Evolutionary conservation across 2,329 filamentous ascomycete species (phyloP).

Genomic region (Diplocarpon mali): DNA sequence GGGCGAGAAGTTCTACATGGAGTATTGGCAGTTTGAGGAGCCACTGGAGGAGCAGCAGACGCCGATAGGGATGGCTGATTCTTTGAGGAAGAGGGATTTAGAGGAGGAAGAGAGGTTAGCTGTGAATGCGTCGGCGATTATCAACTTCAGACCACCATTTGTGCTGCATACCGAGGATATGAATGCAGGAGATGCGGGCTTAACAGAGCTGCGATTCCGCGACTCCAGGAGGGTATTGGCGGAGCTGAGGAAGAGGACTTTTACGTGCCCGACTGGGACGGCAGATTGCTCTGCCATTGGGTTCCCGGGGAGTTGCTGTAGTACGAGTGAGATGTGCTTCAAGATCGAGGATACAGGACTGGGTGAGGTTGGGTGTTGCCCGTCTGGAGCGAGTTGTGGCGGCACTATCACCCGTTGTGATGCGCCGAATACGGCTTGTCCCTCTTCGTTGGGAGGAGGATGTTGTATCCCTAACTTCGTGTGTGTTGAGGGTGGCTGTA

Average conservation of each 20-base stretch:
- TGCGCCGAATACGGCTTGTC: constrained; percentile 52
- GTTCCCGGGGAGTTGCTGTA: constrained; percentile 63
- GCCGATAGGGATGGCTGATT: not conserved
- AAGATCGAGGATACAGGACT: constrained; percentile 48
- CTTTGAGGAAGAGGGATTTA: constrained; percentile 13
- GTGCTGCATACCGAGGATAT: constrained; percentile 33
- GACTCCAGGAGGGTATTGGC: constrained; percentile 31
- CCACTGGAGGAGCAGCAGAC: constrained; percentile 8
- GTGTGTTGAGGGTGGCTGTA: constrained; percentile 61
- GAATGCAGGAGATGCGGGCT: not conserved
- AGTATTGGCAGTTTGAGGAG: constrained; percentile 40
- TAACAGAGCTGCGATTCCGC: constrained; percentile 5
- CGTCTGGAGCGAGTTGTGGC: constrained; percentile 49
- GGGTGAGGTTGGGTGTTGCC: constrained; percentile 67
- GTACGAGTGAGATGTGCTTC: constrained; percentile 54
- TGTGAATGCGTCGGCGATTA: constrained; percentile 14
- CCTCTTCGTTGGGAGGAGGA: constrained; percentile 54
- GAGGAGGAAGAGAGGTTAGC: constrained; percentile 15
- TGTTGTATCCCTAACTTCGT: constrained; percentile 65
- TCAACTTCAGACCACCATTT: constrained; percentile 39
- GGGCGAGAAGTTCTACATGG: constrained; percentile 61
- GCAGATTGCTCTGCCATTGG: constrained; percentile 52
- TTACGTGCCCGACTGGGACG: constrained; percentile 56
- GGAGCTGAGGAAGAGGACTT: constrained; percentile 44
- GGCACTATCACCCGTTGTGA: constrained; percentile 52